Percentiles rank a stretch among this genome's conserved stretches.
phyloP scores from a whole-genome alignment of 805 yeast species.

The Maudiozyma saulgeensis region DNA sequence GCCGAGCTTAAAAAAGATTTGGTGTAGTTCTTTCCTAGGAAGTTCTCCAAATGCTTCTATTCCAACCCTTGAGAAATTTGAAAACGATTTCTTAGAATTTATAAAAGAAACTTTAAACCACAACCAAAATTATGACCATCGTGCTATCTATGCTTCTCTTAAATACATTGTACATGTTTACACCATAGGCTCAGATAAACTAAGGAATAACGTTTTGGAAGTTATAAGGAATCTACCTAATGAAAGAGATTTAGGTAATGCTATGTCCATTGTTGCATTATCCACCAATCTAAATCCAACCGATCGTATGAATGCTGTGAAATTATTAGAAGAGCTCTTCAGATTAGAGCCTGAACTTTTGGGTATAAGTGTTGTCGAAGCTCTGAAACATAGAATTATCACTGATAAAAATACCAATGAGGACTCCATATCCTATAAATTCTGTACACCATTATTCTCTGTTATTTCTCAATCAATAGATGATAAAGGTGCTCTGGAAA shows the following conservation, averaged over 20 bases:
- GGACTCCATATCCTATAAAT: conserved; percentile 21
- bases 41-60: conserved; percentile 24
- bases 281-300: conserved; percentile 33
- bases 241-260: conserved; percentile 31
- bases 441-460: conserved; percentile 31
- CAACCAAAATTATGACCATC: conserved; percentile 35
- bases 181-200: conserved; percentile 2
- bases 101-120: conserved; percentile 30
- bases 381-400: conserved; percentile 30
- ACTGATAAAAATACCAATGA: conserved; percentile 11
- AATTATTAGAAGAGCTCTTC: conserved; percentile 28
- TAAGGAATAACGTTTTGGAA: conserved; percentile 6
- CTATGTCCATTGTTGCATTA: conserved; percentile 40
- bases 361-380: conserved; percentile 36
- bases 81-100: conserved; percentile 21
- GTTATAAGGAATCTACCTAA: conserved; percentile 9
- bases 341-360: conserved; percentile 31
- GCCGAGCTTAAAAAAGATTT: conserved; percentile 48
- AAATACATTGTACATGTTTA: conserved; percentile 14
- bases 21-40: conserved; percentile 45
- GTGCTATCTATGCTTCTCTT: conserved; percentile 17
- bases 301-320: conserved; percentile 30
- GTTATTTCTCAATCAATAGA: conserved; percentile 29
- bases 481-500: conserved; percentile 20
- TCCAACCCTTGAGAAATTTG: conserved; percentile 29